Evolutionary conservation across 2,329 filamentous ascomycete species (phyloP).

Genomic region (Ophiosphaerella narmari): DNA sequence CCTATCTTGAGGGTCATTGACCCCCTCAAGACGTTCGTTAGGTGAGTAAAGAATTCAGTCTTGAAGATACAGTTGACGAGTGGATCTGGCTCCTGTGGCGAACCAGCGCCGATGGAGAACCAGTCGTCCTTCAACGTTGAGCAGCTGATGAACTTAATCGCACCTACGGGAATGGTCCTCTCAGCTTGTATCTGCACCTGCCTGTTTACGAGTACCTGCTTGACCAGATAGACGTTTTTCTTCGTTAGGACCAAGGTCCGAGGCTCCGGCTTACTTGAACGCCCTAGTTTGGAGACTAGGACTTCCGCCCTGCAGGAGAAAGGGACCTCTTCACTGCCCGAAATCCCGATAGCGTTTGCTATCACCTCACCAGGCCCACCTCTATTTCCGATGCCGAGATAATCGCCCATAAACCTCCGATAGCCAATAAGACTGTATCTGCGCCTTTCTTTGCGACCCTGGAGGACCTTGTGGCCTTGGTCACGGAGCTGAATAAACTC

Average conservation of each 20-base stretch:
- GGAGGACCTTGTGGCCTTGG: constrained; percentile 80
- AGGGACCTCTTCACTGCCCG: constrained; percentile 72
- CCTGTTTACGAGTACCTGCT: constrained; percentile 79
- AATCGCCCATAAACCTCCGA: constrained; percentile 91
- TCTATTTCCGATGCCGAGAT: constrained; percentile 82
- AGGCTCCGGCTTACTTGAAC: constrained; percentile 90
- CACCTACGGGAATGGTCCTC: constrained; percentile 77
- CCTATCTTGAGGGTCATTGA: constrained; percentile 81
- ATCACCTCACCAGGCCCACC: constrained; percentile 82
- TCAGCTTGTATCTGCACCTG: constrained; percentile 83
- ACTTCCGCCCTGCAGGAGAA: constrained; percentile 93
- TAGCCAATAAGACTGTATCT: constrained; percentile 91
- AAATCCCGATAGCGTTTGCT: constrained; percentile 72
- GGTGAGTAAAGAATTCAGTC: constrained; percentile 94
- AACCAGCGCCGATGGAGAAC: constrained; percentile 92
- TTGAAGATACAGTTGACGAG: constrained; percentile 92
- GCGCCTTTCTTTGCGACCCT: constrained; percentile 85
- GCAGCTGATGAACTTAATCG: constrained; percentile 84
- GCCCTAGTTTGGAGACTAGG: constrained; percentile 91
- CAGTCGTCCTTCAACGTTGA: constrained; percentile 91
- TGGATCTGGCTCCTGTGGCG: constrained; percentile 90
- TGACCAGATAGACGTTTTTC: constrained; percentile 86
- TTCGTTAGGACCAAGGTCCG: constrained; percentile 83
- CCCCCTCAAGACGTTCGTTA: constrained; percentile 78
- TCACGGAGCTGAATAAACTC: constrained; percentile 89